Evolutionary conservation across 1,284 basidiomycete genomes (phyloP), one percentile per base, ranked within the genome.

Genomic region (Malassezia japonica): DNA sequence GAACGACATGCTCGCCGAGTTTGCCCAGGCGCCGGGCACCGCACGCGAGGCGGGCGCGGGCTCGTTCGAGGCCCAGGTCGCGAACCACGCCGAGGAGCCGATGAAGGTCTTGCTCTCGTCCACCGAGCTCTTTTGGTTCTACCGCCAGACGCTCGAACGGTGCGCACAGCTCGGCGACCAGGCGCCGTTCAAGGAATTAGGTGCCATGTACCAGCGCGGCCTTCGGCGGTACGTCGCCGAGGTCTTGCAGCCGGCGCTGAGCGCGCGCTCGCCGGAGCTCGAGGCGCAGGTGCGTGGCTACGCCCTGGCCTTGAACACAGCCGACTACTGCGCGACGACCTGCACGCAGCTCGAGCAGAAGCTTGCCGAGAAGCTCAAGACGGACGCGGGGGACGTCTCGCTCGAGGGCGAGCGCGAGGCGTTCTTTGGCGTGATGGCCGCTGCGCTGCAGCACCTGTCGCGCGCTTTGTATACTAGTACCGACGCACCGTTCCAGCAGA

Each of bases 71-170:
- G 70, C 55, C 6, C 56, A 59, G 7, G 78, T 79, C 18, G 78
- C 79, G 21, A 77, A 77, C 9, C 76, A 52, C 33, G 38, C 43
- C 21, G 34, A 51, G 41, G 38, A 38, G 40, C 28, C 52, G 13
- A 59, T 55, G 37, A 78, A 81, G 1, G 86, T 98, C 0, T 78
- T 96, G 2, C 86, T 89, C 0, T 91, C 87, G 0, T 94, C 89
- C 1, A 96, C 91, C 0, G 91, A 98, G 67, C 76, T 99, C 31
- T 98, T 98, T 77, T 92, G 92, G 74, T 89, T 94, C 74, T 98
- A 98, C 71, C 87, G 85, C 0, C 89, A 95, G 70, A 90, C 85
- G 36, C 76, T 99, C 38, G 94, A 98, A 52, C 86, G 90, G 70
- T 96, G 91, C 69, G 84, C 87, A 1, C 87, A 59, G n/a, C 55